A percentile compares a stretch with the other conserved stretches of the same genome.
Evolutionary conservation across 306 rosid genomes (phyloP).

Genomic region (Morella rubra): DNA sequence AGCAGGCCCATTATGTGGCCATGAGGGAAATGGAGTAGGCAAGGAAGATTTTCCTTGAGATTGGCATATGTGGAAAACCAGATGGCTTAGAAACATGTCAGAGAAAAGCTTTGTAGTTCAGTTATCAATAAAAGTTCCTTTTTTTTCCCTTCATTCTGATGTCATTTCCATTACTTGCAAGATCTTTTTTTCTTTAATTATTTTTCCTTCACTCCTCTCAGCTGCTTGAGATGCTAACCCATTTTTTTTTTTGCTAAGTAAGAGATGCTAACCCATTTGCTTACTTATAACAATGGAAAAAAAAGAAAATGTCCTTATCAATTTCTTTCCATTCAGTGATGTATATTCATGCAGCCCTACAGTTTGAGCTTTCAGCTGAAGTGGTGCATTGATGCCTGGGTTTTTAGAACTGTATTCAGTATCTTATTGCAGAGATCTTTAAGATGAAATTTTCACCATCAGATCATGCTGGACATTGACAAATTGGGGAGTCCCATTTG

Average conservation of each 20-base stretch:
- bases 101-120: background rate
- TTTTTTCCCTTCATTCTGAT: background rate
- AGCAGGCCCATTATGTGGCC: slow-evolving; percentile 42
- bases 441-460: background rate
- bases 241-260: no score
- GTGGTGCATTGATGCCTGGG: background rate
- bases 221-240: slow-evolving; percentile 6
- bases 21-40: slow-evolving; percentile 38
- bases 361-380: background rate
- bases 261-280: background rate
- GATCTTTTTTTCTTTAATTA: background rate
- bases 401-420: slow-evolving; percentile 4
- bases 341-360: background rate
- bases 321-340: background rate
- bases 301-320: background rate
- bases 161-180: background rate
- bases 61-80: background rate
- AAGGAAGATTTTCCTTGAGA: slow-evolving; percentile 26
- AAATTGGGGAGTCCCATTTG: background rate
- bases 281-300: background rate
- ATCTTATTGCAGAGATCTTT: background rate
- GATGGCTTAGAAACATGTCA: background rate
- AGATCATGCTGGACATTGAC: slow-evolving; percentile 1
- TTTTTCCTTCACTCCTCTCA: background rate
- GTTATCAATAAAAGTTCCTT: background rate